Evolutionary conservation across 176 grass and related monocot species (phyloP), one percentile per base, ranked within the genome.

Genomic region (Oryza australiensis): DNA sequence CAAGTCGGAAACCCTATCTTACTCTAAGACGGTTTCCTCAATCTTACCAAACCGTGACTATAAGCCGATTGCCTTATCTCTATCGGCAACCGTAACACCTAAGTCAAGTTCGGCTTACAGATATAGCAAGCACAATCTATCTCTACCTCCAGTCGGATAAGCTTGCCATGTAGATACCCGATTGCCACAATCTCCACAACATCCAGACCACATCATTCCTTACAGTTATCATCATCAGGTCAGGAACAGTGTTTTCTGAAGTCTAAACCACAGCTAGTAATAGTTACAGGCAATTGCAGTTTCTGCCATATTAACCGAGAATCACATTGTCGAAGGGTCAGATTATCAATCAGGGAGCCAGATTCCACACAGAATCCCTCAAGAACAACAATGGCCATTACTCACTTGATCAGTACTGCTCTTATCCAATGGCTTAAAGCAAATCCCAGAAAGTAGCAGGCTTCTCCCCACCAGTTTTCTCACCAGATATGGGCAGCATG

Each of bases 361-460:
- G 26, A 73, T 30, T 12, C 43, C 71, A 57, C 12, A 14, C 48
- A 74, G 14, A 9, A 71, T 32, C n/a, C 28, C 27, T 20, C 32
- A 71, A 26, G 66, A 68, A 70, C 18, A 38, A 22, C 28, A 38
- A 71, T 27, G 68, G 32, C 22, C 14, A 72, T 4, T 27, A 13
- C 5, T 5, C 45, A 49, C 72, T 57, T 37, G 35, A 37, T 37
- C 48, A 24, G 53, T 6, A 5, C 62, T 86, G 69, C 63, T 80
- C 83, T 71, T 57, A 53, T 38, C 55, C 68, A 48, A 34, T 57
- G 53, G 26, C 43, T 73, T 27, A 32, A 32, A 63, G 23, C 12
- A 66, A 73, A 86, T 86, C 75, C 13, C 65, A 75, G 40, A 71
- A 83, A 65, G 69, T 65, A 81, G 16, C 5, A 67, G n/a, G 78